Evolutionary conservation across 768 basidiomycete genomes (phyloP).

Genomic region (Rubroboletus satanas): DNA sequence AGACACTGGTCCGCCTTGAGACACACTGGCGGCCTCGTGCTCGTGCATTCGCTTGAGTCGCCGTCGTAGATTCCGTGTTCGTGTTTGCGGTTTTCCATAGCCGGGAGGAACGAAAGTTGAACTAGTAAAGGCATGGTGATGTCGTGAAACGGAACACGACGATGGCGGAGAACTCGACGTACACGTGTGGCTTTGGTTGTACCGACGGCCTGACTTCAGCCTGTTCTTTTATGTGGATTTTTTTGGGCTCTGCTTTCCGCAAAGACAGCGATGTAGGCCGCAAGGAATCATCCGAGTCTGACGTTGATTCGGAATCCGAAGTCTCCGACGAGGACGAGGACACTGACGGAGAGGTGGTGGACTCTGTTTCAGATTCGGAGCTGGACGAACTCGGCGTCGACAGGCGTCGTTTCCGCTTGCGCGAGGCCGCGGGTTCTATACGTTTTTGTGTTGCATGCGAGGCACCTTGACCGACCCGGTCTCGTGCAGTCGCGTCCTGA

Average conservation of each 20-base stretch:
- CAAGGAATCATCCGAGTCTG: constrained; percentile 9
- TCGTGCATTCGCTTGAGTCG: constrained; percentile 42
- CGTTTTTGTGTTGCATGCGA: background rate
- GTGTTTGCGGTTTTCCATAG: constrained; percentile 54
- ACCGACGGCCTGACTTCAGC: constrained; percentile 8
- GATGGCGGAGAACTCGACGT: background rate
- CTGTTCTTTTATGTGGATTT: constrained; percentile 12
- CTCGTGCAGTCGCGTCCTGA: background rate
- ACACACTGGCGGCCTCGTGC: constrained; percentile 8
- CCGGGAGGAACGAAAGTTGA: constrained; percentile 48
- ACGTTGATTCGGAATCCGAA: constrained; percentile 18
- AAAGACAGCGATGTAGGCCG: background rate
- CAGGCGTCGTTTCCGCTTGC: constrained; percentile 27
- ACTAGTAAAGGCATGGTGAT: constrained; percentile 5
- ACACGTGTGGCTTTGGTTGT: constrained; percentile 2
- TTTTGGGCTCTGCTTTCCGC: constrained; percentile 6
- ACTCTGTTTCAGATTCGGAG: constrained; percentile 23
- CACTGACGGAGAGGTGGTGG: constrained; percentile 14
- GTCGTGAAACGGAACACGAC: background rate
- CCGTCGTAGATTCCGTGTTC: constrained; percentile 54
- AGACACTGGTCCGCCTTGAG: constrained; percentile 31
- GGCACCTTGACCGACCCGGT: background rate
- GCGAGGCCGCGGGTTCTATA: background rate
- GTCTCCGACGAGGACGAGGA: constrained; percentile 25
- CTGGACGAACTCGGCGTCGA: constrained; percentile 15